These are phyloP conservation scores for Phytophthora agathidicida DNA, from an alignment of 352 stramenopile genomes.

Conservation along the genomic window DNA sequence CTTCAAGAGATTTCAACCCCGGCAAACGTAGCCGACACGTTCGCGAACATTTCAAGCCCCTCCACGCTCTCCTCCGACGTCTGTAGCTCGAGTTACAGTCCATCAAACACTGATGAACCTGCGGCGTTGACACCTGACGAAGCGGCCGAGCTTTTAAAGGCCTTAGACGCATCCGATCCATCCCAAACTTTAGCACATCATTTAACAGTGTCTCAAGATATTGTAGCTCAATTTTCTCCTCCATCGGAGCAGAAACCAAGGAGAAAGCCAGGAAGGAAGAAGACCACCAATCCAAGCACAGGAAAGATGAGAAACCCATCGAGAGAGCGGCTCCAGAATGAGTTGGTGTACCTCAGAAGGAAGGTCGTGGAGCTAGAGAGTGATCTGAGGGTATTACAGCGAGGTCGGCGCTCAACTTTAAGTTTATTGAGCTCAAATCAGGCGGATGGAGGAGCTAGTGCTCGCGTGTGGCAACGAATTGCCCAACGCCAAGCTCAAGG, in stretches of 20 bases:
- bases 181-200: constrained; percentile 1
- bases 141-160: constrained; percentile 35
- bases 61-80: background rate
- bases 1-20: background rate
- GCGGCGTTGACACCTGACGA: constrained; percentile 36
- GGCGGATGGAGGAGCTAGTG: constrained; percentile 15
- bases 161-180: constrained; percentile 26
- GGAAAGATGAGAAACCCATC: constrained; percentile 52
- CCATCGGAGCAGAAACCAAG: background rate
- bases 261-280: constrained; percentile 24
- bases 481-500: constrained; percentile 49
- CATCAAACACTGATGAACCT: background rate
- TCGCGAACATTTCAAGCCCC: background rate
- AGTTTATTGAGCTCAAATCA: constrained; percentile 6
- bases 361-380: constrained; percentile 53
- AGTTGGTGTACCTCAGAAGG: constrained; percentile 47
- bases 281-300: constrained; percentile 7
- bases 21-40: background rate
- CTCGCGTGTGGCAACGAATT: constrained; percentile 55
- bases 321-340: constrained; percentile 52
- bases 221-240: background rate
- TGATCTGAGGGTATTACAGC: constrained; percentile 36
- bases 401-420: constrained; percentile 3
- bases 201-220: background rate
- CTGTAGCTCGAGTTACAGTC: constrained; percentile 22